Base-by-base conservation (phyloP, 2,329 filamentous ascomycete genomes). In the Sclerotinia minor region DNA sequence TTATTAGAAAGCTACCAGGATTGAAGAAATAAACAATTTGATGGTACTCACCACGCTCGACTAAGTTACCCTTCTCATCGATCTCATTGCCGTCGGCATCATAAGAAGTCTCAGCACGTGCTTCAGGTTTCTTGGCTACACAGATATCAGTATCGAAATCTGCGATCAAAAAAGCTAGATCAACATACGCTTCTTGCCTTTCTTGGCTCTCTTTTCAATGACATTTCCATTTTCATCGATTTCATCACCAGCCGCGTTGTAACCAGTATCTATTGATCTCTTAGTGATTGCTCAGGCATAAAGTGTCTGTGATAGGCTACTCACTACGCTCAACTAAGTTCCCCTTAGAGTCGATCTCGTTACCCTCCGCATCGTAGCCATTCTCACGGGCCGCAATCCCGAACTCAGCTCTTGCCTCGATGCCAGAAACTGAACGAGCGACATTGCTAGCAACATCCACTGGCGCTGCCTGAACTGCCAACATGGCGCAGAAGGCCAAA, bases 401-500 rank as follows among this genome's bases (percentile, higher is more conserved):
- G n/a, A 61, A 32, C 21, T 60, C 53, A 35, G 44, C 57, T 54
- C 67, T 55, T 24, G 44, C 13, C 47, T 67, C 66, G 47, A 59
- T 61, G 47, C 54, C 44, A 32, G 19, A 9, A 38, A 67, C 26
- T 41, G 66, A 67, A 44, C 70, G 65, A 54, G 63, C 63, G 50
- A 67, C 59, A 13, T 53, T 35, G 50, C 68, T 54, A 9, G 65
- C 45, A 15, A 52, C 53, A 47, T 44, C 52, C 19, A 67, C 47
- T 57, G 72, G 72, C 50, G 70, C 70, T 44, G 72, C 71, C 29
- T 74, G 72, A 32, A 73, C 71, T 38, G 73, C 71, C 53, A 72
- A 53, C 35, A 69, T 68, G 67, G 72, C 69, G 61, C 72, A 74
- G 55, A 75, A 73, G 67, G 71, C 70, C 68, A 75, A 50, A 54